phyloP scores from a whole-genome alignment of 352 stramenopile genomes.

The Stephanocyclus meneghinianus region DNA sequence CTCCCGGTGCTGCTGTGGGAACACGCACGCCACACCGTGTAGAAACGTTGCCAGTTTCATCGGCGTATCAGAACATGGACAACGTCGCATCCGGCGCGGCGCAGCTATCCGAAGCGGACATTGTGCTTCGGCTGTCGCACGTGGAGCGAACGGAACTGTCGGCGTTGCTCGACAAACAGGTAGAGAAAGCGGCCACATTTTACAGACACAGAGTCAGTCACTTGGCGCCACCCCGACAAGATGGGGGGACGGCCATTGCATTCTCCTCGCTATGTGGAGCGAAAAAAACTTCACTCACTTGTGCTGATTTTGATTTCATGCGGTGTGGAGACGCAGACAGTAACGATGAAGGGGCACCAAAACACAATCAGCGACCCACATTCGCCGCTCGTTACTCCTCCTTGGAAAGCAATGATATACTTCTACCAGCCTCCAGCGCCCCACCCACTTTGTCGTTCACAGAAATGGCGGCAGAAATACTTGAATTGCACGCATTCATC shows the following conservation, averaged over 20 bases:
- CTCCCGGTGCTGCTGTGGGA: background rate
- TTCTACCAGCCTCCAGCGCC: background rate
- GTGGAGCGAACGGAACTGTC: conserved; percentile 34
- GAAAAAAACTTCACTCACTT: background rate
- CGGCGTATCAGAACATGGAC: conserved; percentile 22
- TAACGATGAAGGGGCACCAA: background rate
- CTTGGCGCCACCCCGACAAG: conserved; percentile 24
- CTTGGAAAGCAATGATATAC: background rate
- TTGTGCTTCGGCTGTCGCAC: conserved; percentile 20
- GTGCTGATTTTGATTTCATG: background rate
- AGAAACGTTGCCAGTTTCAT: background rate
- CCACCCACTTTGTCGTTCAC: conserved; percentile 20
- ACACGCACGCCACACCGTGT: background rate
- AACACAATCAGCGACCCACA: no score
- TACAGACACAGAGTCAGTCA: conserved; percentile 24
- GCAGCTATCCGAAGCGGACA: conserved; percentile 16
- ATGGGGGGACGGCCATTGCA: conserved; percentile 16
- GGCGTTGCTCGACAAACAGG: conserved; percentile 24
- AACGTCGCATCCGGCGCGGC: background rate
- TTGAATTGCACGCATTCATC: conserved; percentile 71
- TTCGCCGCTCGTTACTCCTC: background rate
- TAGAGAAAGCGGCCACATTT: conserved; percentile 31
- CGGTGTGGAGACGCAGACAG: background rate
- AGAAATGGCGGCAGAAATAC: conserved; percentile 49
- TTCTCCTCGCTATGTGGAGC: background rate